Evolutionary conservation across 73 alveolate species (phyloP).

Genomic region (Breviolum minutum): DNA sequence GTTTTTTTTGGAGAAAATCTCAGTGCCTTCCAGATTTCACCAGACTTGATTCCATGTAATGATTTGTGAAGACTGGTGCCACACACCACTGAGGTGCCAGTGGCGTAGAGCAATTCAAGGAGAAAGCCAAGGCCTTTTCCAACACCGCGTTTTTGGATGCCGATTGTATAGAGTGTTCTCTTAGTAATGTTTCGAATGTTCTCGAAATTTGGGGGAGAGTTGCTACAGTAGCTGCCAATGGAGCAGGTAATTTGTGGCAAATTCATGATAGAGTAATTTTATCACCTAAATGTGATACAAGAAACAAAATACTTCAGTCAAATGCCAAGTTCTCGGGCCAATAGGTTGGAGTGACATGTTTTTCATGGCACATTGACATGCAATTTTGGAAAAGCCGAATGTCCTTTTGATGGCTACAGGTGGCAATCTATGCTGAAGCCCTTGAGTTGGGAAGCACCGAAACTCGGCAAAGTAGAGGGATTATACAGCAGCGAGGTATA

Average conservation of each 20-base stretch:
- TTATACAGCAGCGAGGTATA: not conserved
- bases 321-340: too few relatives aligned
- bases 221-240: too few relatives aligned
- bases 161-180: not conserved
- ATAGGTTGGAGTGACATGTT: too few relatives aligned
- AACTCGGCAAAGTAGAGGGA: not conserved
- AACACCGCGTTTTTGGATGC: not conserved
- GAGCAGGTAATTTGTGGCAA: too few relatives aligned
- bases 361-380: too few relatives aligned
- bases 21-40: not conserved
- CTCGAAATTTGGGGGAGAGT: too few relatives aligned
- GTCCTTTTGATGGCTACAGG: conserved; percentile 96
- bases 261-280: too few relatives aligned
- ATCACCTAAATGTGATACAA: too few relatives aligned
- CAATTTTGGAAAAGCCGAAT: too few relatives aligned
- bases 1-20: too few relatives aligned
- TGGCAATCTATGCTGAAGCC: conserved; percentile 99
- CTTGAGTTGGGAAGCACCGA: conserved; percentile 98
- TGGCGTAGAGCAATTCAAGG: conserved; percentile 92
- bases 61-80: not conserved
- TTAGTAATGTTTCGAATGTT: too few relatives aligned
- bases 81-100: conserved; percentile 23
- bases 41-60: not conserved
- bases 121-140: conserved; percentile 66
- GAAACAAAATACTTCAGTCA: too few relatives aligned